Base-by-base conservation (phyloP, 495 filamentous ascomycete genomes). In the Penicillium argentinense region DNA sequence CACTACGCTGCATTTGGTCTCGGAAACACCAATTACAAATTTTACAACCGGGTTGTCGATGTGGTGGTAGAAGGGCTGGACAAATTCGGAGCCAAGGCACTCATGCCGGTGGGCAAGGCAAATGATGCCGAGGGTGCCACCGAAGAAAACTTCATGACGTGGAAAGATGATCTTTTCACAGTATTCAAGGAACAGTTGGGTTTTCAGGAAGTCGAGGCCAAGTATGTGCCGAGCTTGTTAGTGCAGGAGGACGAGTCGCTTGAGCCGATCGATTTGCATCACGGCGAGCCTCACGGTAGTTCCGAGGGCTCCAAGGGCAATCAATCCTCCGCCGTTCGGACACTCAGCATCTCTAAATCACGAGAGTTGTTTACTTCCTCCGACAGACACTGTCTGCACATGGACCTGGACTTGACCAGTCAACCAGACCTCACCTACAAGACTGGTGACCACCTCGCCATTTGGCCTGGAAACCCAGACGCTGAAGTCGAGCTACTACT, bases 381-480 rank as follows among this genome's bases (percentile, higher is more conserved):
- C 1, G 55, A 58, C 34, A 61, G 72, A 22, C 66, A 72, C 42
- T 80, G 76, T 47, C 51, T 80, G 5, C 76, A 80, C 48, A 60
- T 80, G 46, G 74, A 80, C 22, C 45, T 80, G 0, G 76, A 79
- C 39, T 46, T 79, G 2, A 58, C 46, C 17, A 53, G 49, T 21
- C 51, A 59, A 21, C 54, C 70, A 2, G 85, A 78, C 26, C 71
- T 85, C 66, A 72, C 73, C 3, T 92, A 91, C 57, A 75, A 75
- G 41, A 77, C 83, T 7, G 87, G 87, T 29, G 88, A 92, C 59
- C 89, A 92, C 53, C 76, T 91, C 8, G 85, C 85, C 3, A 74
- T 91, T 24, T 73, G 88, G 36, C 86, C 88, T 0, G 66, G 83
- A 13, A 91, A 90, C 53, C 78, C 82, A 0, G 69, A 76, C 41